Conservation (phyloP, 2,329 filamentous ascomycete species). For the Colletotrichum brevisporum region DNA sequence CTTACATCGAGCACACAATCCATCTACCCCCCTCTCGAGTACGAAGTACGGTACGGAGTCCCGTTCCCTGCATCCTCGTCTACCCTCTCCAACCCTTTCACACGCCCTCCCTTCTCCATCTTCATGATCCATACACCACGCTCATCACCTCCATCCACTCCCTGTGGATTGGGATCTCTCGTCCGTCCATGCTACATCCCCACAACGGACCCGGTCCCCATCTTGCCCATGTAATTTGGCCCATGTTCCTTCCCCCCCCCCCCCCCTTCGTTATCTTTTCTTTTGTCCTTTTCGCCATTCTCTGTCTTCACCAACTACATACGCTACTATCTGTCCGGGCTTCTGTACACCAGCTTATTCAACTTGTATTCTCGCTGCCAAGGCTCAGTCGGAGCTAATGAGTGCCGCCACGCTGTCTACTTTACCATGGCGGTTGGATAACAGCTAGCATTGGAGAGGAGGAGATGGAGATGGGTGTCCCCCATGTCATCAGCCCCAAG, state of each 20-base stretch:
- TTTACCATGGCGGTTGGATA: conserved; percentile 30
- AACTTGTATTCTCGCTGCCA: conserved; percentile 2
- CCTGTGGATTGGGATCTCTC: conserved; percentile 38
- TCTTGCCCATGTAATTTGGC: conserved; percentile 28
- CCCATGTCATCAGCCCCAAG: conserved; percentile 4
- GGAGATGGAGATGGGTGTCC: neutral
- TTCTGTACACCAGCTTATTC: conserved; percentile 7
- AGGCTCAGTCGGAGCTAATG: conserved; percentile 23
- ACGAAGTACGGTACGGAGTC: neutral
- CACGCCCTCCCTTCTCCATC: conserved; percentile 37
- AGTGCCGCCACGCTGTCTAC: conserved; percentile 27
- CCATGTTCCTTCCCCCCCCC: conserved; percentile 18
- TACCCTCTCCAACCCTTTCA: conserved; percentile 12
- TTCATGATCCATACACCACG: conserved; percentile 31
- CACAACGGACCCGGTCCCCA: conserved; percentile 21
- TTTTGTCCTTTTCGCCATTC: conserved; percentile 1
- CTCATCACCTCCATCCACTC: conserved; percentile 33
- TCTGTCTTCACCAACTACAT: neutral
- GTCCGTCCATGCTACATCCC: conserved; percentile 30
- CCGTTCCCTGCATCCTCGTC: conserved; percentile 15
- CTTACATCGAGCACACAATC: conserved; percentile 7
- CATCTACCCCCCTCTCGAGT: conserved; percentile 7
- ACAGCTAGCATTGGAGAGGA: neutral
- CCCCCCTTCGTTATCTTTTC: conserved; percentile 5
- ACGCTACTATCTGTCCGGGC: neutral